Evolutionary conservation across 192 early-diverging fungal genomes (phyloP), one percentile per base, ranked within the genome.

Genomic region (Coemansia sp.): DNA sequence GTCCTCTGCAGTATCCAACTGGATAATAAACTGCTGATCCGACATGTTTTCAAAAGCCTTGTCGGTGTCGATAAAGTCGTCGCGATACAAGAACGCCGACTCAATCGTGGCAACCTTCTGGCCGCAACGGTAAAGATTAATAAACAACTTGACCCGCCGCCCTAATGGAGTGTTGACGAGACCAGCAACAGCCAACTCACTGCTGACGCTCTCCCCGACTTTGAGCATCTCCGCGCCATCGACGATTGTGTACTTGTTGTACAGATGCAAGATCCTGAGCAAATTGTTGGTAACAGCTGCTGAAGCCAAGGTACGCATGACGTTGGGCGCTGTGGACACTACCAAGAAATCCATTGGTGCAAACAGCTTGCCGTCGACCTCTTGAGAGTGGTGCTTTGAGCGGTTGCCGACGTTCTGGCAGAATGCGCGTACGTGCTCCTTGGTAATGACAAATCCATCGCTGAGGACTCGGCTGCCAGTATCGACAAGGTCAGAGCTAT

Each of bases 271-370:
- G 8, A 95, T 78, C 46, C 84, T 85, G 64, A 95, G 85, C 44
- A 94, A 84, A 65, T 95, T 93, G 38, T 89, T 90, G 73, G 94
- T 91, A 70, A 95, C 92, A 11, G 92, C 89, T 67, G 93, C 89
- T 44, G 94, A 91, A 75, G 93, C 87, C 57, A 96, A 89, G 9
- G 94, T 90, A 62, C 90, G 89, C 62, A 95, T 89, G 39, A 95
- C 87, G 78, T 88, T 80, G 80, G 88, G 86, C 88, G 91, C 89
- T 5, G 88, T 92, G 39, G 92, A 88, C 27, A 94, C 89, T 49
- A 91, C 90, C 52, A 92, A 88, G 76, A 95, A 95, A 77, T 95
- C 95, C 90, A 96, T 92, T n/a, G 95, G 95, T 39, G 92, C 92
- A 61, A 62, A 76, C 9, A 86, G 50, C 49, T 85, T 74, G 62